Evolutionary conservation across 192 early-diverging fungal species (phyloP), one percentile per base, ranked within the genome.

Genomic region (Linderina pennispora): DNA sequence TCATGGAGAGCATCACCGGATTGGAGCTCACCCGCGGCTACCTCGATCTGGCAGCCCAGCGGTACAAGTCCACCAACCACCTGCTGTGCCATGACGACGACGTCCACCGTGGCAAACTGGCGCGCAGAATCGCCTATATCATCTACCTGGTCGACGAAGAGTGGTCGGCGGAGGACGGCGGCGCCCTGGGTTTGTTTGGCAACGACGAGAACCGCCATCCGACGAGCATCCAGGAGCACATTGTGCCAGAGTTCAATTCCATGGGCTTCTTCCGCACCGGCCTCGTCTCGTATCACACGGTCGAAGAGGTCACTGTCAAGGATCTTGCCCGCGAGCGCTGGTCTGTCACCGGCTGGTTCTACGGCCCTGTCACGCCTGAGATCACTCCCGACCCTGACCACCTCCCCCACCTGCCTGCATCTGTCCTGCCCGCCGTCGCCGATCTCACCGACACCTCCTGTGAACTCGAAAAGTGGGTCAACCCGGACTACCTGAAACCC

Each of bases 1-100:
- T 77, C 35, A 81, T 87, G 77, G 72, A 68, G 24, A 52, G 48
- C 15, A 48, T 87, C 16, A 82, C 83, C 2, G 85, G 85, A 10
- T 68, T 80, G 19, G 65, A 75, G 36, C 55, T 87, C 6, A 66
- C 77, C n/a, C 73, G 73, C 0, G 70, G 67, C 1, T 72, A 77
- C 7, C 64, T 80, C 9, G 85, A 87, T 54, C 53, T 87, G 32
- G 83, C 83, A 5, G 81, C 81, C 0, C 83, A 87, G 41, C 62
- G 79, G 40, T 87, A 87, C 53, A 70, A 73, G 28, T 53, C 64
- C 21, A 76, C 75, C 4, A 75, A 77, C 36, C 81, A 85, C 33
- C 40, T 87, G 17, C 59, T 85, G 8, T 87, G 85, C 48, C 85
- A 87, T 41, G 85, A 87, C 39, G 85, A 87, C 37, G 84, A 87